These are phyloP conservation scores for Aureobasidium sp. DNA, from an alignment of 2,329 filamentous ascomycete species.

Conservation along the genomic window DNA sequence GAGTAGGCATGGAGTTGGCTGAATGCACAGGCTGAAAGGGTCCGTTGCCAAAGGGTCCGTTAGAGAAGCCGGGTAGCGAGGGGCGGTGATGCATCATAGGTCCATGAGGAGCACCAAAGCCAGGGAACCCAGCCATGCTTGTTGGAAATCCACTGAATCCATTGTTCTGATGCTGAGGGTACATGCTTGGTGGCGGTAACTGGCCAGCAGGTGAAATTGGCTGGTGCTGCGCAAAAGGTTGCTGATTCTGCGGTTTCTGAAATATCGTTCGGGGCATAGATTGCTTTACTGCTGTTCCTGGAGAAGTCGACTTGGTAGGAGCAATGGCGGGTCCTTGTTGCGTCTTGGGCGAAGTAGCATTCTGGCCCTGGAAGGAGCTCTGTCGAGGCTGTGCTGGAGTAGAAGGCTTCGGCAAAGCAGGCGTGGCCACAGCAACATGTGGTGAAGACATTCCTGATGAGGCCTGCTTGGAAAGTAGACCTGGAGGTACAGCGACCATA, in stretches of 20 bases:
- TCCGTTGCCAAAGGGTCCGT: constrained; percentile 44
- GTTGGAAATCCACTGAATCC: constrained; percentile 37
- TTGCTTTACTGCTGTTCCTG: constrained; percentile 54
- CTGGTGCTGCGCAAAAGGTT: constrained; percentile 49
- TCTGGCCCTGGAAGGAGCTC: constrained; percentile 69
- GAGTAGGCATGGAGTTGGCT: constrained; percentile 41
- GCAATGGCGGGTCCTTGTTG: constrained; percentile 45
- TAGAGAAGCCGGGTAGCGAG: constrained; percentile 48
- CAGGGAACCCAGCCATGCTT: constrained; percentile 48
- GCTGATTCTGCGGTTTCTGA: constrained; percentile 52
- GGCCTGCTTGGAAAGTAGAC: constrained; percentile 47
- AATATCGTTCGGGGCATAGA: constrained; percentile 52
- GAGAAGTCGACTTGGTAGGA: constrained; percentile 50
- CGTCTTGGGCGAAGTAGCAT: constrained; percentile 61
- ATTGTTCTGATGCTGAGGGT: constrained; percentile 34
- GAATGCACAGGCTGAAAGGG: constrained; percentile 46
- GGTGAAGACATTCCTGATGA: constrained; percentile 61
- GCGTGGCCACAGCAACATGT: constrained; percentile 70
- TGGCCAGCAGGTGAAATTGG: constrained; percentile 49
- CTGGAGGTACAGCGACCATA: constrained; percentile 47
- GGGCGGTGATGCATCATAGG: constrained; percentile 50
- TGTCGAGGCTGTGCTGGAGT: constrained; percentile 72
- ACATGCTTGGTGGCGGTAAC: constrained; percentile 50
- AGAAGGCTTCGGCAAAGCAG: constrained; percentile 72
- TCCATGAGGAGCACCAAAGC: constrained; percentile 39